These are phyloP conservation scores for Chaetomium sp. DNA, from an alignment of 2,329 filamentous ascomycete genomes.

Conservation along the genomic window DNA sequence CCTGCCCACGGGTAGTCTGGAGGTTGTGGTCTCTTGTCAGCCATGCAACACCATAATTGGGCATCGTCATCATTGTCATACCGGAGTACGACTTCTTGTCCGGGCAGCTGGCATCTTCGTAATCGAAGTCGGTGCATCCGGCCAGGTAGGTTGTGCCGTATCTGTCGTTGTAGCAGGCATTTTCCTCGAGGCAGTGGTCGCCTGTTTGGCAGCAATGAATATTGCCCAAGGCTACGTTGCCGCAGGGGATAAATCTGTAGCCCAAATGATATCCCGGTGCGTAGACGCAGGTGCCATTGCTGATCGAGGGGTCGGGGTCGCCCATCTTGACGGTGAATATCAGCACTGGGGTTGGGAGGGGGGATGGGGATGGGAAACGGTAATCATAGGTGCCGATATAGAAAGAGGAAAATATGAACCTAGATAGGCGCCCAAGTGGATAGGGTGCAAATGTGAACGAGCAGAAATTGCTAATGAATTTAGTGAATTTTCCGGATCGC, in stretches of 20 bases:
- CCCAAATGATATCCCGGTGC: constrained; percentile 26
- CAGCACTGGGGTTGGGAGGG: background rate
- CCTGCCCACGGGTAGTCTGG: constrained; percentile 38
- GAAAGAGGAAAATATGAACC: background rate
- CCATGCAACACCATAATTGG: background rate
- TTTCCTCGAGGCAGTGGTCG: constrained; percentile 39
- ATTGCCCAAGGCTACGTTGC: constrained; percentile 39
- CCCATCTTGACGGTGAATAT: constrained; percentile 15
- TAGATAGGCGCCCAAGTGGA: too few relatives aligned
- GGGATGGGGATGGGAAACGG: background rate
- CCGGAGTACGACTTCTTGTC: constrained; percentile 36
- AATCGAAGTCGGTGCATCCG: constrained; percentile 42
- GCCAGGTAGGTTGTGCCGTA: constrained; percentile 42
- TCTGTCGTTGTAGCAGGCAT: constrained; percentile 36
- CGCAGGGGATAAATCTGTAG: constrained; percentile 39
- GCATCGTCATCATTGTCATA: constrained; percentile 19
- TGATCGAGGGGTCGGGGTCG: constrained; percentile 31
- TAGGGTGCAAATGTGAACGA: background rate
- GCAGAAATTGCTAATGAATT: background rate
- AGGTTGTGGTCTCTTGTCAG: background rate
- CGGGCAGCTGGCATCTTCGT: constrained; percentile 40
- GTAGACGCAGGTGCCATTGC: constrained; percentile 42
- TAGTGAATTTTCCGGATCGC: background rate
- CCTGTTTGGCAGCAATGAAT: constrained; percentile 40
- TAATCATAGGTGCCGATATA: background rate